These are phyloP conservation scores for Monosporascus sp. DNA, from an alignment of 2,329 filamentous ascomycete species.

Conservation along the genomic window DNA sequence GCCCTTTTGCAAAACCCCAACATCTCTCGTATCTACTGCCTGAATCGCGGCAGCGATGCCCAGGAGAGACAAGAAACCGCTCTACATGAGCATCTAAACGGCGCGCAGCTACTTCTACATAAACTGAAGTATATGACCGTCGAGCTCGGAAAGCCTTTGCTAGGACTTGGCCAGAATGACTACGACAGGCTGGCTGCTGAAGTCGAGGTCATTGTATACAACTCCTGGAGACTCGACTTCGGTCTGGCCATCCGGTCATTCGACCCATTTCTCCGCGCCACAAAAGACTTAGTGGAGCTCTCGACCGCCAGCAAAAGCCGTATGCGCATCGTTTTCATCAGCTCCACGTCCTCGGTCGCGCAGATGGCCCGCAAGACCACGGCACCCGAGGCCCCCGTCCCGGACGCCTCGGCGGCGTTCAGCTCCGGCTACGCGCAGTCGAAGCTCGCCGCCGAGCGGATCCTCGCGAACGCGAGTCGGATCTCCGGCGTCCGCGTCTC, in stretches of 20 bases:
- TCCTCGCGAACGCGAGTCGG: slow-evolving; percentile 5
- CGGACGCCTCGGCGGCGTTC: slow-evolving; percentile 6
- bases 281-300: slow-evolving; percentile 5
- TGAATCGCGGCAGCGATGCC: slow-evolving; percentile 1
- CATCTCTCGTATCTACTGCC: slow-evolving; percentile 6
- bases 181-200: slow-evolving; percentile 2
- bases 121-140: slow-evolving; percentile 5
- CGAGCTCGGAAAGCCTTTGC: slow-evolving; percentile 2
- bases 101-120: neutral
- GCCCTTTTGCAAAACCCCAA: slow-evolving; percentile 3
- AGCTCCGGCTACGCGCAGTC: slow-evolving; percentile 17
- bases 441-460: slow-evolving; percentile 14
- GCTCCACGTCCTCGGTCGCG: slow-evolving; percentile 8
- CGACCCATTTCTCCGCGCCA: slow-evolving; percentile 5
- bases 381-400: slow-evolving; percentile 2
- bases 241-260: slow-evolving; percentile 9
- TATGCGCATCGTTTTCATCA: slow-evolving; percentile 16
- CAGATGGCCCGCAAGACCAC: neutral
- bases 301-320: neutral
- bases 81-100: neutral
- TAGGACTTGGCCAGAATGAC: slow-evolving; percentile 1
- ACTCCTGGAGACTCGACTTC: slow-evolving; percentile 15
- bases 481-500: slow-evolving; percentile 10
- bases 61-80: neutral
- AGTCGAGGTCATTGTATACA: slow-evolving; percentile 11